Percentiles rank a stretch among this genome's conserved stretches.
Conservation (phyloP, 345 rosid species). For the Citrus sp. region DNA sequence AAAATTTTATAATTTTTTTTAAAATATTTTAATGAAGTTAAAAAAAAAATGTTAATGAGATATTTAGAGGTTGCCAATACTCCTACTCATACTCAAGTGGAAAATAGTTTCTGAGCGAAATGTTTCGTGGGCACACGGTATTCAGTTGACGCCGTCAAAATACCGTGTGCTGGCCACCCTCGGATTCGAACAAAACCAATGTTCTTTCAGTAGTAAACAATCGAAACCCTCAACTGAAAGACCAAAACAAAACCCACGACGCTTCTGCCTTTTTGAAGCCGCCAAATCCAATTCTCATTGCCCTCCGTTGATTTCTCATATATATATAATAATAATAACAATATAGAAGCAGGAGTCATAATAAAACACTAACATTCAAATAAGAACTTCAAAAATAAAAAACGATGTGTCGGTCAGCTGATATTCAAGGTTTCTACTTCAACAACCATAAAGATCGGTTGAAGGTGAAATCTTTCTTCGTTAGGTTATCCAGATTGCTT, state of each 20-base stretch:
- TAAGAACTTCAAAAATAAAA: too few relatives aligned
- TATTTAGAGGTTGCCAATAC: too few relatives aligned
- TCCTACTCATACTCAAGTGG: too few relatives aligned
- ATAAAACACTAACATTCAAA: not conserved
- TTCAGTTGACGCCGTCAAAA: not conserved
- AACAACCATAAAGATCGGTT: conserved; percentile 24
- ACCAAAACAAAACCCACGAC: not conserved
- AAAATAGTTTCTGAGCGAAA: too few relatives aligned
- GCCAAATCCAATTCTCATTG: not conserved
- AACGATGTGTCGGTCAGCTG: conserved; percentile 60
- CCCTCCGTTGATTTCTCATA: too few relatives aligned
- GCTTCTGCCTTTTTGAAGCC: not conserved
- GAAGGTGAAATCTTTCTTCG: conserved; percentile 54
- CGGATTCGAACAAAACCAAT: not conserved
- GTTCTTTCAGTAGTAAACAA: not conserved
- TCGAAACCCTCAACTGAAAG: not conserved
- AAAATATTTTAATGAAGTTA: accelerated
- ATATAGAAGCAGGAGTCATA: too few relatives aligned
- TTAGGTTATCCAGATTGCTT: conserved; percentile 41
- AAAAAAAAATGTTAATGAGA: too few relatives aligned
- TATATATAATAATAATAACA: too few relatives aligned
- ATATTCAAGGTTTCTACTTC: conserved; percentile 27
- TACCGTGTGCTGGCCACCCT: conserved; percentile 18
- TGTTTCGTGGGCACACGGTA: not conserved
- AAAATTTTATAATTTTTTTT: too few relatives aligned